Evolutionary conservation across 768 basidiomycete genomes (phyloP).

Genomic region (Russula sp.): DNA sequence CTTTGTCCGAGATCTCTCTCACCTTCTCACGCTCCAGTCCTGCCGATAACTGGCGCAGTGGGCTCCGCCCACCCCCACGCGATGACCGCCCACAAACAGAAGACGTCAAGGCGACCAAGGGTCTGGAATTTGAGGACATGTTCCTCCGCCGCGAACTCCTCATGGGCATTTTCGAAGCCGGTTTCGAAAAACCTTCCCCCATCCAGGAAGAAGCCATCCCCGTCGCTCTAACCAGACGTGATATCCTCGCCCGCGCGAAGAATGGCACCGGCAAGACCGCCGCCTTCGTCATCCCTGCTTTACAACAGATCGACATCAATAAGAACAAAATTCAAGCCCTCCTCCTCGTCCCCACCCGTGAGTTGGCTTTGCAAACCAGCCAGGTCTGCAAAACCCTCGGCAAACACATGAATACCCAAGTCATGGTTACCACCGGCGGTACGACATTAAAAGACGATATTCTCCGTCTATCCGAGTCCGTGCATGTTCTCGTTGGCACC

Average conservation of each 20-base stretch:
- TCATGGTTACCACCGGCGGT: conserved; percentile 99
- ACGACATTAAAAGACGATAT: conserved; percentile 99
- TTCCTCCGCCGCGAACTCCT: conserved; percentile 86
- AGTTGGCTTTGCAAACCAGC: conserved; percentile 95
- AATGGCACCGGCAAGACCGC: conserved; percentile 98
- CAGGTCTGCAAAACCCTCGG: conserved; percentile 97
- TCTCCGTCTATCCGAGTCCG: conserved; percentile 77
- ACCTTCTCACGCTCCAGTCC: background rate
- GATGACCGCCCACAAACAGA: conserved; percentile 93
- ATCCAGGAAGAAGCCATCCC: conserved; percentile 99
- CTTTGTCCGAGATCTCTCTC: background rate
- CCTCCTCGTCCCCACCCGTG: conserved; percentile 96
- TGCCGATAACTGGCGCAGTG: conserved; percentile 54
- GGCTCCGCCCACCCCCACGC: conserved; percentile 81
- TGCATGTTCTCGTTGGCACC: conserved; percentile 96
- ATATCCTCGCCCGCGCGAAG: conserved; percentile 92
- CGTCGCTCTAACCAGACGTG: conserved; percentile 85
- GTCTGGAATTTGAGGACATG: conserved; percentile 95
- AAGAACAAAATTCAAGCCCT: conserved; percentile 91
- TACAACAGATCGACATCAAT: conserved; percentile 82
- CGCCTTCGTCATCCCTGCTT: conserved; percentile 95
- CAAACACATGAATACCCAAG: conserved; percentile 90
- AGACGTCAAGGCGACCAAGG: conserved; percentile 92
- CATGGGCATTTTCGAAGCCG: conserved; percentile 99
- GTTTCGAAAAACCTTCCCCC: conserved; percentile 92